phyloP scores from a whole-genome alignment of 805 yeast species.

The Ogataea dorogensis region DNA sequence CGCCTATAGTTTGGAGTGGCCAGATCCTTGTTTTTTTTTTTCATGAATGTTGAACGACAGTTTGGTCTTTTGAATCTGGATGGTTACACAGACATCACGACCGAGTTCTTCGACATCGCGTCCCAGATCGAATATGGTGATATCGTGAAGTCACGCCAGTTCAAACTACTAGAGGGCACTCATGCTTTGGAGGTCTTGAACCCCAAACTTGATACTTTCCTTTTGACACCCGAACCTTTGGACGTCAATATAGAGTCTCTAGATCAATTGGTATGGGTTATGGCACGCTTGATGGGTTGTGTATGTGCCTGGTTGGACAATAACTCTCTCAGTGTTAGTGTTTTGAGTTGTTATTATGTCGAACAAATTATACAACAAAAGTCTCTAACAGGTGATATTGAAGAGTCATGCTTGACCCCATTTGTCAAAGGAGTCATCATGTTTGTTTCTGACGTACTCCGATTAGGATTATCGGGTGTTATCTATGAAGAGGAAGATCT shows the following conservation, averaged over 20 bases:
- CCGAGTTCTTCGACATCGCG: constrained; percentile 41
- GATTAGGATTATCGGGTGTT: constrained; percentile 54
- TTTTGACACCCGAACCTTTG: constrained; percentile 48
- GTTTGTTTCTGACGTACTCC: constrained; percentile 47
- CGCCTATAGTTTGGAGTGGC: neutral
- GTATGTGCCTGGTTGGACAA: constrained; percentile 76
- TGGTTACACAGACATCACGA: constrained; percentile 53
- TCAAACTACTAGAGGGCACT: constrained; percentile 78
- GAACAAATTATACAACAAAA: constrained; percentile 20
- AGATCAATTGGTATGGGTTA: constrained; percentile 46
- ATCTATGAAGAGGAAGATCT: constrained; percentile 76
- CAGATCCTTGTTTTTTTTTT: constrained; percentile 1
- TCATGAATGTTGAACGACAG: constrained; percentile 11
- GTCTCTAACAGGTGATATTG: constrained; percentile 28
- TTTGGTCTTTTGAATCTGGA: constrained; percentile 6
- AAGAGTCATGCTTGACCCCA: constrained; percentile 50
- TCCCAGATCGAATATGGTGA: constrained; percentile 40
- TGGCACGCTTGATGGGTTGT: constrained; percentile 52
- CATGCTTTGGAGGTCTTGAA: constrained; percentile 81
- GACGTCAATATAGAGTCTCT: constrained; percentile 37
- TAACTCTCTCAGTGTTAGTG: constrained; percentile 70
- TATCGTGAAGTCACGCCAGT: constrained; percentile 57
- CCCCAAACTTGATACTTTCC: constrained; percentile 72
- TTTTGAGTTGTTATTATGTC: constrained; percentile 72
- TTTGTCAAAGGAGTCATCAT: constrained; percentile 53